Conservation (phyloP, 768 basidiomycete genomes). For the Boletus vinaceobasis region DNA sequence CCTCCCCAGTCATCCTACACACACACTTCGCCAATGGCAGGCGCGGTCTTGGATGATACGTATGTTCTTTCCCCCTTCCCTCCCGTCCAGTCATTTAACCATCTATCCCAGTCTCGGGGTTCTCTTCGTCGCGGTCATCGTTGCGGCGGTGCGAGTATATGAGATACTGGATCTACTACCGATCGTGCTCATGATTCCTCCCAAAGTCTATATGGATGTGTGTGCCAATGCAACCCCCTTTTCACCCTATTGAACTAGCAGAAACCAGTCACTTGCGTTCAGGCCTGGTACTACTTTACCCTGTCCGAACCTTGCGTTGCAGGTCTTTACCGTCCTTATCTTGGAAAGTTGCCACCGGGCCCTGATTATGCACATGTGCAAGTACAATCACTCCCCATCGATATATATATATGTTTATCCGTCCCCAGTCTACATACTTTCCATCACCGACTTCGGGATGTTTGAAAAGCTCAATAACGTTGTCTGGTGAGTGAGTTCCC, state of each 20-base stretch:
- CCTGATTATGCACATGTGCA: conserved; percentile 54
- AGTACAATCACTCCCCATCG: neutral
- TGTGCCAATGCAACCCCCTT: conserved; percentile 4
- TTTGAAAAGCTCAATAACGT: conserved; percentile 28
- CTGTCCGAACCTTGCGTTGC: neutral
- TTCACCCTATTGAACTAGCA: conserved; percentile 1
- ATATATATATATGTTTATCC: neutral
- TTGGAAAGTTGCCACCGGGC: conserved; percentile 58
- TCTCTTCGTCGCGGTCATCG: conserved; percentile 50
- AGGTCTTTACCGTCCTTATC: conserved; percentile 52
- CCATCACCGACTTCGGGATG: conserved; percentile 39
- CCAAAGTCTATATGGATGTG: conserved; percentile 52
- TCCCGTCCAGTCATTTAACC: neutral
- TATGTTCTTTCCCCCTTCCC: conserved; percentile 15
- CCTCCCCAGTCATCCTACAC: too few species aligned
- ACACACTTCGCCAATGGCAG: conserved; percentile 7
- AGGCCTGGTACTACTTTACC: conserved; percentile 56
- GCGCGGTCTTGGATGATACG: conserved; percentile 34
- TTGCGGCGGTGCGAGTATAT: conserved; percentile 47
- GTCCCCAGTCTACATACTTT: conserved; percentile 45
- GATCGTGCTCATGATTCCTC: neutral
- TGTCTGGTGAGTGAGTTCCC: conserved; percentile 40
- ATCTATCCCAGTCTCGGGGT: conserved; percentile 44
- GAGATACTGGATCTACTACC: conserved; percentile 1
- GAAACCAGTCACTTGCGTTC: conserved; percentile 49